A percentile compares a stretch with the other conserved stretches of the same genome.
Evolutionary conservation across 345 rosid genomes (phyloP).

Genomic region (Eucalyptus victrix): DNA sequence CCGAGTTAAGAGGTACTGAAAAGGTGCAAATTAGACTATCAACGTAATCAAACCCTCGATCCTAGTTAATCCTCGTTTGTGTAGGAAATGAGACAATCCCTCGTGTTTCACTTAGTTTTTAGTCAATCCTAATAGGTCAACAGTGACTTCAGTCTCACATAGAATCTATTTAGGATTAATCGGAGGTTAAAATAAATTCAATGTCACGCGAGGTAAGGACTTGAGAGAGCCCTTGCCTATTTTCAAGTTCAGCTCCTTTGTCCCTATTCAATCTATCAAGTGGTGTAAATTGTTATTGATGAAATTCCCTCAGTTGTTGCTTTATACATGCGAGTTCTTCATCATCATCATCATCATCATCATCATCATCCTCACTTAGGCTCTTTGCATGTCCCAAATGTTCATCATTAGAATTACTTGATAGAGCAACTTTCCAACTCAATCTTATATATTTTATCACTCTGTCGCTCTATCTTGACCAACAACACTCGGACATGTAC

Average conservation of each 20-base stretch:
- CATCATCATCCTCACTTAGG: not conserved
- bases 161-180: too few species aligned
- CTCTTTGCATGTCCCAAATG: not conserved
- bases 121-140: too few species aligned
- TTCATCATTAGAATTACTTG: not conserved
- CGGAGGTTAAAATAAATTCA: too few species aligned
- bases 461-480: not conserved
- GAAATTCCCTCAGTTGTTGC: not conserved
- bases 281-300: not conserved
- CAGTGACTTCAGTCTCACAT: rapidly evolving
- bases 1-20: not conserved
- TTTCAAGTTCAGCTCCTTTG: not conserved
- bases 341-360: not conserved
- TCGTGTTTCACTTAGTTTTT: too few species aligned
- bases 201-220: not conserved
- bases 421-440: not conserved
- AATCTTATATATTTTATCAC: not conserved
- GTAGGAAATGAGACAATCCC: not conserved
- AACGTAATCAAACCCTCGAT: rapidly evolving
- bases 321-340: not conserved
- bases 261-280: not conserved
- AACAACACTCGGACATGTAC: not conserved
- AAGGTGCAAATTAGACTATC: not conserved
- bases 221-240: not conserved
- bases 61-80: not conserved